Evolutionary conservation across 164 flowering plant genomes (phyloP).

Genomic region (Chimonanthus salicifolius): DNA sequence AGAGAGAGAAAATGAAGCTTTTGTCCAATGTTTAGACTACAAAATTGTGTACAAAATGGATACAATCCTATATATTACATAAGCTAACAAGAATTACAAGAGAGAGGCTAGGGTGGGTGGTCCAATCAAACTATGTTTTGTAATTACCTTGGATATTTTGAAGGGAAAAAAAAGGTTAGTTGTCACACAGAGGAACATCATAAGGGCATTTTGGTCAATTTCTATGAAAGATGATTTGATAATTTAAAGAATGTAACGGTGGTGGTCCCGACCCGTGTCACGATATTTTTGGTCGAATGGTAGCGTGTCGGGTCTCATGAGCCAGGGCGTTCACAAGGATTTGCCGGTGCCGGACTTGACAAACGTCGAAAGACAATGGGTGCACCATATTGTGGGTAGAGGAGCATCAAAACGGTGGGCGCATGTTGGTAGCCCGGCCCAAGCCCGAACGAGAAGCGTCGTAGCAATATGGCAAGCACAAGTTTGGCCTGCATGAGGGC

Average conservation of each 20-base stretch:
- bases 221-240: neutral
- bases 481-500: constrained; percentile 78
- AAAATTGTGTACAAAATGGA: neutral
- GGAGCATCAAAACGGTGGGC: constrained; percentile 79
- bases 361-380: constrained; percentile 52
- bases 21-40: neutral
- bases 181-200: neutral
- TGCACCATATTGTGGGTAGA: constrained; percentile 88
- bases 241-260: neutral
- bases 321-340: neutral
- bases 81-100: too few relatives aligned
- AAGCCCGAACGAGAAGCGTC: constrained; percentile 56
- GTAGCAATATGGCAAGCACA: constrained; percentile 55
- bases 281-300: neutral
- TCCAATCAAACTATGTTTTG: neutral
- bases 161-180: neutral
- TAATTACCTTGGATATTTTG: neutral
- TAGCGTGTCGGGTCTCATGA: neutral
- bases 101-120: neutral
- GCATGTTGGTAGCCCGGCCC: constrained; percentile 75
- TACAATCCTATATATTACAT: neutral
- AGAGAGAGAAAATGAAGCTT: neutral
- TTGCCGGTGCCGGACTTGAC: constrained; percentile 2
- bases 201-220: neutral
- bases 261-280: neutral